These are phyloP conservation scores for Hypoxylon sp. DNA, from an alignment of 2,329 filamentous ascomycete genomes.

Conservation along the genomic window DNA sequence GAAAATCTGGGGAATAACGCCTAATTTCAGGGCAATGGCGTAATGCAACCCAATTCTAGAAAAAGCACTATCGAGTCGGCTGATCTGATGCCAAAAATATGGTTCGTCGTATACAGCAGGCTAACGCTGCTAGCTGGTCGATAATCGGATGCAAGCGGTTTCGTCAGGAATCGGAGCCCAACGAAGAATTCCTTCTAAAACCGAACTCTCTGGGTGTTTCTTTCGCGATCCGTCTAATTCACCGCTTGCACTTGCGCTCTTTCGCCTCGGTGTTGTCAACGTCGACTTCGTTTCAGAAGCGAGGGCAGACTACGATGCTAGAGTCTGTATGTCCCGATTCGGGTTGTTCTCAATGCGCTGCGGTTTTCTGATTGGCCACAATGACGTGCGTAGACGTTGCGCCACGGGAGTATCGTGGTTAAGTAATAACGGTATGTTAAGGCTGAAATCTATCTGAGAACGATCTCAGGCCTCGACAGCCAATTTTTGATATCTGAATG, in stretches of 20 bases:
- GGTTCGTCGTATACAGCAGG: conserved; percentile 13
- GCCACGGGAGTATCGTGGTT: conserved; percentile 3
- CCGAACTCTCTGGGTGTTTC: conserved; percentile 7
- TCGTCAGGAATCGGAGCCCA: conserved; percentile 4
- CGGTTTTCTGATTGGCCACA: conserved; percentile 26
- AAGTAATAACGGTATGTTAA: neutral
- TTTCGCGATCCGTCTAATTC: conserved; percentile 1
- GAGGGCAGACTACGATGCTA: neutral
- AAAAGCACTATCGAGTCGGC: conserved; percentile 27
- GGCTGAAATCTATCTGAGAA: neutral
- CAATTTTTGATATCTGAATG: neutral
- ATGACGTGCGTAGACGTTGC: neutral
- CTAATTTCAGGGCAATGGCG: conserved; percentile 38
- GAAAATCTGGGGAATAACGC: conserved; percentile 37
- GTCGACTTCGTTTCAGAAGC: conserved; percentile 8
- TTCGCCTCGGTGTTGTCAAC: neutral
- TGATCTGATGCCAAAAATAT: conserved; percentile 28
- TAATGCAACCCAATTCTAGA: conserved; percentile 34
- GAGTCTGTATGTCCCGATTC: conserved; percentile 21
- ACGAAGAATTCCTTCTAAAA: conserved; percentile 3
- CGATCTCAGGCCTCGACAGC: neutral
- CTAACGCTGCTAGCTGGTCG: conserved; percentile 14
- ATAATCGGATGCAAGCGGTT: conserved; percentile 7
- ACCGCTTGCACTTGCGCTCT: neutral
- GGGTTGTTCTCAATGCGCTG: conserved; percentile 9